phyloP scores from a whole-genome alignment of 192 early-diverging fungal species.

The Cladochytrium replicatum region DNA sequence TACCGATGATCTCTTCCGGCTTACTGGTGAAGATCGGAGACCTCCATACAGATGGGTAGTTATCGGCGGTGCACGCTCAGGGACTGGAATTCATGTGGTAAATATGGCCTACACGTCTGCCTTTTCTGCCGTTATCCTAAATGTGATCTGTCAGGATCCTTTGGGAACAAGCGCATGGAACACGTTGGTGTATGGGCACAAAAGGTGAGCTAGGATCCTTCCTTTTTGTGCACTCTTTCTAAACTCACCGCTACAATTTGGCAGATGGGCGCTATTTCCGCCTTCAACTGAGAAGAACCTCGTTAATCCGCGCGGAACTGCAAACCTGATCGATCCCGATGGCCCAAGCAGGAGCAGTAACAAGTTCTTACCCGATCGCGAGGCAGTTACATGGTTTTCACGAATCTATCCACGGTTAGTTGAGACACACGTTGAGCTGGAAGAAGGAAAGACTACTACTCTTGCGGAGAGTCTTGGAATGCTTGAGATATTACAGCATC shows the following conservation, averaged over 20 bases:
- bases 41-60: slow-evolving; percentile 76
- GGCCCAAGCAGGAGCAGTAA: too few relatives aligned
- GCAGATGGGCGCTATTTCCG: slow-evolving; percentile 60
- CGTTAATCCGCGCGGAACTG: slow-evolving; percentile 43
- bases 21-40: slow-evolving; percentile 42
- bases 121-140: too few relatives aligned
- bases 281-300: slow-evolving; percentile 48
- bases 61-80: slow-evolving; percentile 56
- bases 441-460: slow-evolving; percentile 19
- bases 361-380: slow-evolving; percentile 51
- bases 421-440: background rate
- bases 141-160: slow-evolving; percentile 52
- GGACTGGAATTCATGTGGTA: slow-evolving; percentile 51
- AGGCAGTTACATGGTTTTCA: slow-evolving; percentile 67
- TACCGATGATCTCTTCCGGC: slow-evolving; percentile 58
- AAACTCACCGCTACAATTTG: too few relatives aligned
- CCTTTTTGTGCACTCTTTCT: too few relatives aligned
- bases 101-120: background rate
- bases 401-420: slow-evolving; percentile 34
- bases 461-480: slow-evolving; percentile 56
- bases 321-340: too few relatives aligned
- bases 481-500: slow-evolving; percentile 56
- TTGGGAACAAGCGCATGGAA: slow-evolving; percentile 79
- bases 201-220: slow-evolving; percentile 50
- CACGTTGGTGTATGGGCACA: slow-evolving; percentile 56